Conservation (phyloP, 768 basidiomycete species). For the Mycena maculata region DNA sequence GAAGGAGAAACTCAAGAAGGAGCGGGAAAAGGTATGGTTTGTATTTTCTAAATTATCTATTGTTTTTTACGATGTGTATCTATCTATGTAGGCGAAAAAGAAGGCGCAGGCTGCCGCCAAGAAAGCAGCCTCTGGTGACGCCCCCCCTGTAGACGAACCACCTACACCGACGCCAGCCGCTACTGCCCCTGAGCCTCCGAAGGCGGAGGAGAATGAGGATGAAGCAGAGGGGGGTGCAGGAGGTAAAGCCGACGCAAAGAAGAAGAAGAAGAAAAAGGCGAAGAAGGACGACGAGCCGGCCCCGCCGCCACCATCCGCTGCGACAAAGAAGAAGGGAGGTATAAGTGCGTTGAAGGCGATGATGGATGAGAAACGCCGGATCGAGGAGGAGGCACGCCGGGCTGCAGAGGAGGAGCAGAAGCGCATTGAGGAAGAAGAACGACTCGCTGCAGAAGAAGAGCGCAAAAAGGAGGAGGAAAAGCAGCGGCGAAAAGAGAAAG, state of each 20-base stretch:
- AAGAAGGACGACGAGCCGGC: conserved; percentile 67
- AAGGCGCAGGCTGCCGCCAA: conserved; percentile 93
- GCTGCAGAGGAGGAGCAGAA: conserved; percentile 81
- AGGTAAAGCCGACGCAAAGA: conserved; percentile 70
- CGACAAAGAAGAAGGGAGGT: conserved; percentile 79
- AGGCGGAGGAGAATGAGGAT: conserved; percentile 65
- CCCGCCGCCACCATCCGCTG: conserved; percentile 49
- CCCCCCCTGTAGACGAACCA: conserved; percentile 36
- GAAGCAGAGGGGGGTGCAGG: conserved; percentile 72
- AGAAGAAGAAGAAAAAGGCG: conserved; percentile 90
- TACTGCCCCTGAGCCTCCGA: conserved; percentile 41
- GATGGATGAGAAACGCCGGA: conserved; percentile 90
- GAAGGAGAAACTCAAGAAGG: conserved; percentile 97
- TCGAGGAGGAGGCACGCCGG: conserved; percentile 85
- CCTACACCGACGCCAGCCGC: conserved; percentile 40
- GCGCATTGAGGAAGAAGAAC: conserved; percentile 92
- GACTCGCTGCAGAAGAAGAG: conserved; percentile 80
- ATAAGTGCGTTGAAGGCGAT: conserved; percentile 88
- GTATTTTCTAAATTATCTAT: conserved; percentile 13
- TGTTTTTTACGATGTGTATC: conserved; percentile 21
- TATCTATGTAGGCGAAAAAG: conserved; percentile 80
- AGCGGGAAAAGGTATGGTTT: conserved; percentile 85
- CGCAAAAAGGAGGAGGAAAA: conserved; percentile 84
- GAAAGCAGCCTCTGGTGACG: conserved; percentile 58
- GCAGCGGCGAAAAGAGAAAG: conserved; percentile 86